A percentile compares a stretch with the other conserved stretches of the same genome.
Evolutionary conservation across 345 rosid species (phyloP).

Genomic region (Pistacia integerrima): DNA sequence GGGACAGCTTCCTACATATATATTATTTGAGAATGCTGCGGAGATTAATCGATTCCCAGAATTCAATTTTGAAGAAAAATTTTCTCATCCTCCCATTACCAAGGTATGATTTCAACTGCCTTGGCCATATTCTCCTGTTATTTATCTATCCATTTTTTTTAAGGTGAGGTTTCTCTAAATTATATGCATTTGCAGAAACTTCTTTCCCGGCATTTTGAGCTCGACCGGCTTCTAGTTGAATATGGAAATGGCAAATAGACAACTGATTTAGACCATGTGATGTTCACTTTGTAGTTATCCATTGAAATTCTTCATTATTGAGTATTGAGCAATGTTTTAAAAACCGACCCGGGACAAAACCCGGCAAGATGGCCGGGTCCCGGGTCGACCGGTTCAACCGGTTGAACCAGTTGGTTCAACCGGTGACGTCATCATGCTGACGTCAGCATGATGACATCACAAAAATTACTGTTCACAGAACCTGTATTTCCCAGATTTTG

Average conservation of each 20-base stretch:
- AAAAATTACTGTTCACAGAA: no score
- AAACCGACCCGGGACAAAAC: no score
- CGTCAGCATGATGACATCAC: no score
- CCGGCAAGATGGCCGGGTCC: no score
- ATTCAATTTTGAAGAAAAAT: constrained; percentile 58
- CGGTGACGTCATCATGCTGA: no score
- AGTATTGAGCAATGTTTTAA: no score
- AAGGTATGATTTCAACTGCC: constrained; percentile 45
- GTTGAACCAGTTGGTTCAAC: no score
- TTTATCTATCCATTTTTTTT: neutral
- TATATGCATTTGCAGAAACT: constrained; percentile 62
- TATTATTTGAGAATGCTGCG: constrained; percentile 72
- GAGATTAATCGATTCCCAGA: constrained; percentile 85
- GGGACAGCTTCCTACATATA: constrained; percentile 85
- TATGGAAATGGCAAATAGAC: constrained; percentile 65
- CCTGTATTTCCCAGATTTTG: no score
- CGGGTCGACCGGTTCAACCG: no score
- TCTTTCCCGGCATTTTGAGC: constrained; percentile 71
- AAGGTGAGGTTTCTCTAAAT: neutral
- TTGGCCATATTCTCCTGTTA: neutral
- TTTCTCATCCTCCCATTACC: constrained; percentile 56
- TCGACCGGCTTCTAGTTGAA: constrained; percentile 73
- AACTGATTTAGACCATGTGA: neutral
- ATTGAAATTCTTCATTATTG: neutral
- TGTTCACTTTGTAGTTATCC: neutral